Conservation (phyloP, 345 rosid genomes). For the Citrus glauca region DNA sequence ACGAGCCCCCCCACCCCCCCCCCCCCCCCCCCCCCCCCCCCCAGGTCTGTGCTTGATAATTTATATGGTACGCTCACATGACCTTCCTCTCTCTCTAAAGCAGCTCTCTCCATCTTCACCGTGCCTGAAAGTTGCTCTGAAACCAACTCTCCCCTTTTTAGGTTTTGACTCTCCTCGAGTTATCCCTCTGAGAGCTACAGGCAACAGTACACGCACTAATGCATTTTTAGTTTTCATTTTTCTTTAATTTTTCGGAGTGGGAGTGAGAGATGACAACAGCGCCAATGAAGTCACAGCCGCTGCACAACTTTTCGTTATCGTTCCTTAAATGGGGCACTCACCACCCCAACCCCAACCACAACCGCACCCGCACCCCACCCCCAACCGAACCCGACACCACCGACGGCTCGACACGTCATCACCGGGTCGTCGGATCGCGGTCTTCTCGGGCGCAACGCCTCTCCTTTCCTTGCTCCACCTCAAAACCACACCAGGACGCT, state of each 20-base stretch:
- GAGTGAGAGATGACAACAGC: slow-evolving; percentile 45
- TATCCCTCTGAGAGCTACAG: not conserved
- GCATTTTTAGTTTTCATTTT: not conserved
- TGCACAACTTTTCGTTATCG: slow-evolving; percentile 65
- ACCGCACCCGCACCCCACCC: slow-evolving; percentile 9
- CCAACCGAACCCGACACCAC: slow-evolving; percentile 1
- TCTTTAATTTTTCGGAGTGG: not conserved
- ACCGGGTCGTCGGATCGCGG: slow-evolving; percentile 62
- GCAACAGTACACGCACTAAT: not conserved
- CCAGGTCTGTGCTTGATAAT: not conserved
- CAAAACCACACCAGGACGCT: not conserved
- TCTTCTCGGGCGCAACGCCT: slow-evolving; percentile 48
- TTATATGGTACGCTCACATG: not conserved
- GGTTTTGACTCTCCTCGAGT: no score
- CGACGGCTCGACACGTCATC: slow-evolving; percentile 14
- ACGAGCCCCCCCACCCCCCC: not conserved
- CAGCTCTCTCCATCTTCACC: not conserved
- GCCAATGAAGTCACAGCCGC: slow-evolving; percentile 65
- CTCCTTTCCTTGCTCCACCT: slow-evolving; percentile 36
- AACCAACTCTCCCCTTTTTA: not conserved
- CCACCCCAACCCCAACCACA: not conserved
- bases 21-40: no score
- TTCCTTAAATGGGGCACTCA: slow-evolving; percentile 52
- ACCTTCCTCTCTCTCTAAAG: slow-evolving; percentile 1
- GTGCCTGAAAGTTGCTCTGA: not conserved